A percentile compares a stretch with the other conserved stretches of the same genome.
Evolutionary conservation across 306 rosid species (phyloP).

Genomic region (Vigna nakashimae): DNA sequence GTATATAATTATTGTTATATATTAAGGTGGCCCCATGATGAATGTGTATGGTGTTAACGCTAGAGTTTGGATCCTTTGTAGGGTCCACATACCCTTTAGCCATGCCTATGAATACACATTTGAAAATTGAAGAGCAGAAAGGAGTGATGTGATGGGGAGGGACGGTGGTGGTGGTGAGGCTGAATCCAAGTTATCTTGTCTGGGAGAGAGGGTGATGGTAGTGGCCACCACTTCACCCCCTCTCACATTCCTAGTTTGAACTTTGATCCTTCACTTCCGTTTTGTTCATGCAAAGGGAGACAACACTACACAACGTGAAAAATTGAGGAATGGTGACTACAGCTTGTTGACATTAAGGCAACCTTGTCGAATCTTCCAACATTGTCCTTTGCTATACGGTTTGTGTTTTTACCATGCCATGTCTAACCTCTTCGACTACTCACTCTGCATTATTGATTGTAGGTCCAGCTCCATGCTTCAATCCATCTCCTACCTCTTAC

Average conservation of each 20-base stretch:
- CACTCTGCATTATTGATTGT: conserved; percentile 44
- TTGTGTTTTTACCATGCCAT: conserved; percentile 1
- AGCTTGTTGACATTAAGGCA: conserved; percentile 42
- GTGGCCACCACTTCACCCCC: conserved; percentile 24
- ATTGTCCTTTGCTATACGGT: conserved; percentile 39
- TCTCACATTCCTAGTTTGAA: conserved; percentile 19
- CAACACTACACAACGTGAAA: conserved; percentile 9
- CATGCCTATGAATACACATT: not conserved
- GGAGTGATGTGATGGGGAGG: conserved; percentile 32
- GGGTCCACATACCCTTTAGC: not conserved
- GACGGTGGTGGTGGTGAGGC: conserved; percentile 40
- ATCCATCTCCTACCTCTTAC: conserved; percentile 1
- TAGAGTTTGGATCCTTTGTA: conserved; percentile 5
- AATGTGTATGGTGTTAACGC: conserved; percentile 17
- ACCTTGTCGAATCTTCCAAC: conserved; percentile 44
- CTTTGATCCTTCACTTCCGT: conserved; percentile 26
- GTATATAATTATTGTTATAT: not conserved
- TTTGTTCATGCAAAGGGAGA: conserved; percentile 48
- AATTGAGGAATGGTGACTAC: not conserved
- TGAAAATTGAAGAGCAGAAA: conserved; percentile 13
- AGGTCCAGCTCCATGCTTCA: conserved; percentile 38
- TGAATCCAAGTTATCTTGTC: conserved; percentile 32
- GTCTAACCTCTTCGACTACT: conserved; percentile 17
- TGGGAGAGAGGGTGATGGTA: conserved; percentile 9
- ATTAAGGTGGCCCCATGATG: not conserved